A percentile compares a stretch with the other conserved stretches of the same genome.
These are phyloP conservation scores for Sedum album DNA, from an alignment of 164 flowering plant genomes.

Conservation along the genomic window DNA sequence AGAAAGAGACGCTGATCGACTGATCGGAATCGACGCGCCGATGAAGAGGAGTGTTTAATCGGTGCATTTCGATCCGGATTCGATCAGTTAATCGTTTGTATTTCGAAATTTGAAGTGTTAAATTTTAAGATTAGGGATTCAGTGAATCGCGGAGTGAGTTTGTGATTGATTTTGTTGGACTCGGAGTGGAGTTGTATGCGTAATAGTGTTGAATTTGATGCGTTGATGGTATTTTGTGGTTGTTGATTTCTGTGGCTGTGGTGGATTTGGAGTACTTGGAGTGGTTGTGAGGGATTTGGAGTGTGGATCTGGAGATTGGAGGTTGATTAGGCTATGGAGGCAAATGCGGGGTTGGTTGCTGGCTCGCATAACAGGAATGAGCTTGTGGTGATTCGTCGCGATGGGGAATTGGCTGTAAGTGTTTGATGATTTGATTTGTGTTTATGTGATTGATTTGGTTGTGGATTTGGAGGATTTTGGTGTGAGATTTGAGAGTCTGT, in stretches of 20 bases:
- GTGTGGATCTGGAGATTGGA: neutral
- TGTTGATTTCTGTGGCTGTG: no score
- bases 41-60: neutral
- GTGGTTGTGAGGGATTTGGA: no score
- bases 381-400: constrained; percentile 45
- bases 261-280: no score
- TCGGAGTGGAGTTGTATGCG: neutral
- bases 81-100: neutral
- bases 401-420: constrained; percentile 38
- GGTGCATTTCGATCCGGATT: neutral
- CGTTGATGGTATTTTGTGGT: neutral
- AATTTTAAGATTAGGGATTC: neutral
- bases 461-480: neutral
- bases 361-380: constrained; percentile 61
- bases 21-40: neutral
- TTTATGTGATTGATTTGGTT: neutral
- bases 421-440: neutral
- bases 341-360: constrained; percentile 48
- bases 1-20: neutral
- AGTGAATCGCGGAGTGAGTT: neutral
- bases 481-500: neutral
- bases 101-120: neutral
- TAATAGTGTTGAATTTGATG: neutral
- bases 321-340: constrained; percentile 30
- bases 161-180: no score